phyloP scores from a whole-genome alignment of 2,329 filamentous ascomycete species.

The Chalaropsis thielavioides region DNA sequence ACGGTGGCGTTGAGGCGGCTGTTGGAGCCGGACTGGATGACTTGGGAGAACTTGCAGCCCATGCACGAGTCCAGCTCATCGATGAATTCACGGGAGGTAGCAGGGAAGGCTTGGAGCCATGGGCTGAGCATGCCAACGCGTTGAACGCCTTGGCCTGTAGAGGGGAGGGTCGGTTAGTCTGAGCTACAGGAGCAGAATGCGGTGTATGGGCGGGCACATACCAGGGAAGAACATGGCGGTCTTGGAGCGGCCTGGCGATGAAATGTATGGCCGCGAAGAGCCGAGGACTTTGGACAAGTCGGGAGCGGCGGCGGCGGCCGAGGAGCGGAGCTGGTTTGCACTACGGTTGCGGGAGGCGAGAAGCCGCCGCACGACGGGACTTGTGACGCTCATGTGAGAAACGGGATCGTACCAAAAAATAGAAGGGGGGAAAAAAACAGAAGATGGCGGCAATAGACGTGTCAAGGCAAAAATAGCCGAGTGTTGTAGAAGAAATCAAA shows the following conservation, averaged over 20 bases:
- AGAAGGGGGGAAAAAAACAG: not conserved
- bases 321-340: slow-evolving; percentile 1
- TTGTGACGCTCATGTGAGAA: slow-evolving; percentile 9
- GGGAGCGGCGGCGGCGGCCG: slow-evolving; percentile 6
- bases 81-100: slow-evolving; percentile 58
- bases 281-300: slow-evolving; percentile 13
- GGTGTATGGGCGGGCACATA: slow-evolving; percentile 21
- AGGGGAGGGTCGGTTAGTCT: not conserved
- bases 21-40: slow-evolving; percentile 70
- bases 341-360: slow-evolving; percentile 13
- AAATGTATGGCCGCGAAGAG: slow-evolving; percentile 9
- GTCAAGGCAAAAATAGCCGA: too few relatives aligned
- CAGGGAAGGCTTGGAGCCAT: slow-evolving; percentile 77
- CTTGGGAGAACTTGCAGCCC: slow-evolving; percentile 56
- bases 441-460: not conserved
- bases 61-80: slow-evolving; percentile 69
- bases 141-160: slow-evolving; percentile 69
- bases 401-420: slow-evolving; percentile 5
- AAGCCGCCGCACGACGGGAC: slow-evolving; percentile 16
- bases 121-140: slow-evolving; percentile 74
- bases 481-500: not conserved
- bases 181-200: not conserved
- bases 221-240: slow-evolving; percentile 49
- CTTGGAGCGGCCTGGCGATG: slow-evolving; percentile 22
- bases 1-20: slow-evolving; percentile 63